Evolutionary conservation across 2,329 filamentous ascomycete species (phyloP), one percentile per base, ranked within the genome.

Genomic region (Aureobasidium sp.): DNA sequence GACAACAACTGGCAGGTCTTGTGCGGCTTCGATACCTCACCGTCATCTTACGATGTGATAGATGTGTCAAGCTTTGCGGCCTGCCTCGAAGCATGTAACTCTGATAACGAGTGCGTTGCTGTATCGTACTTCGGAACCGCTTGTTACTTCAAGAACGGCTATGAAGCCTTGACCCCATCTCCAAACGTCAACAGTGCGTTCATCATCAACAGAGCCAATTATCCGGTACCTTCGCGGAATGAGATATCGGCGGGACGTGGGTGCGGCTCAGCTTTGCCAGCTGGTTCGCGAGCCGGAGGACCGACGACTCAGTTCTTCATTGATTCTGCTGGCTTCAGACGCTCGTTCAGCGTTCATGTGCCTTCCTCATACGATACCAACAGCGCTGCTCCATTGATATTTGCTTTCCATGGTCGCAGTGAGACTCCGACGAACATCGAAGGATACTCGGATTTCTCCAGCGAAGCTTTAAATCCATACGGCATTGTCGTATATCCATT

Each of bases 321-420:
- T 13, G 64, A 36, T n/a, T 66, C 64, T 27, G 66, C 67, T 36
- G 73, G 73, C n/a, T 50, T 68, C 1, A 64, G 66, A 6, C 73
- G 75, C 11, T 70, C 68, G 10, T 77, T 75, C 50, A 70, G 69
- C 15, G 66, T 78, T 15, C 73, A 76, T 55, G 65, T 77, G 5
- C 75, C 76, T 1, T 49, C 69, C 36, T 71, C 68, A 41, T 81
- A 80, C 68, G 64, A 76, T 25, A 62, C 62, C 9, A 68, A 70
- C 54, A 72, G 58, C 1, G 70, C 75, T 2, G 68, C 73, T 0
- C 73, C 77, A 1, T 59, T 81, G 37, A 78, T 81, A 44, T 68
- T 82, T 34, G 79, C 79, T 8, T 81, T 76, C 64, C 79, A 81
- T 61, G 79, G 79, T 5, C 72, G 75, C 4, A 67, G 66, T 21